phyloP scores from a whole-genome alignment of 352 stramenopile species.

The Globisporangium ultimum region DNA sequence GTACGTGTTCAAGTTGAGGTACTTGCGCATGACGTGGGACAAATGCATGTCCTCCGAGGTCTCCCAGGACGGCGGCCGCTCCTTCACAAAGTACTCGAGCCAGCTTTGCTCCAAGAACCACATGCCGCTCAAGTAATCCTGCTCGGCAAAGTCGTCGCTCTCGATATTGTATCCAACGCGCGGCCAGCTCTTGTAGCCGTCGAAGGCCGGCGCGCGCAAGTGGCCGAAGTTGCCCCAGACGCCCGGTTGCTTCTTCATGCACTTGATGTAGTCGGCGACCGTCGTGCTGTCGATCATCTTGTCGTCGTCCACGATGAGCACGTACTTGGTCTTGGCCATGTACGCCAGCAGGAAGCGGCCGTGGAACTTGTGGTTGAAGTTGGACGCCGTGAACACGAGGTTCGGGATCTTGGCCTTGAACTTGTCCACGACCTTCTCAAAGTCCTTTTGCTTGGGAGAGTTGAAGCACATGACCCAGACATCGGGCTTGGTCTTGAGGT shows the following conservation, averaged over 20 bases:
- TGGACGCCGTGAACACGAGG: slow-evolving; percentile 39
- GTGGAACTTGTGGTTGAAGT: slow-evolving; percentile 57
- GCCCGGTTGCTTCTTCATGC: slow-evolving; percentile 32
- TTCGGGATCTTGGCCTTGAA: slow-evolving; percentile 18
- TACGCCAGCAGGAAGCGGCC: slow-evolving; percentile 48
- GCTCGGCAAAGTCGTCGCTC: slow-evolving; percentile 30
- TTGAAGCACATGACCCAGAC: slow-evolving; percentile 73
- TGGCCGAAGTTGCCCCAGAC: slow-evolving; percentile 59
- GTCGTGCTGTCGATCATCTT: slow-evolving; percentile 44
- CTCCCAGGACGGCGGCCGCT: slow-evolving; percentile 43
- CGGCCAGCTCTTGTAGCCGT: slow-evolving; percentile 53
- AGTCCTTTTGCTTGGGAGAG: slow-evolving; percentile 39
- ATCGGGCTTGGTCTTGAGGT: slow-evolving; percentile 26
- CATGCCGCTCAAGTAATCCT: slow-evolving; percentile 66
- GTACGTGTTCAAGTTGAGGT: slow-evolving; percentile 65
- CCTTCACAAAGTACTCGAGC: slow-evolving; percentile 65
- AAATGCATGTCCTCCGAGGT: slow-evolving; percentile 63
- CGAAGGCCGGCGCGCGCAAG: slow-evolving; percentile 32
- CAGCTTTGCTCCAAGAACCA: slow-evolving; percentile 62
- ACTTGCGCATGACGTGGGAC: slow-evolving; percentile 62
- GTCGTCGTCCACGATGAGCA: slow-evolving; percentile 47
- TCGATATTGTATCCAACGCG: slow-evolving; percentile 24
- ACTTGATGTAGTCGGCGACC: slow-evolving; percentile 36
- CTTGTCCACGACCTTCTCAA: slow-evolving; percentile 29
- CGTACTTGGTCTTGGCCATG: slow-evolving; percentile 54